phyloP scores from a whole-genome alignment of 768 basidiomycete species.

The Termitomyces sp. region DNA sequence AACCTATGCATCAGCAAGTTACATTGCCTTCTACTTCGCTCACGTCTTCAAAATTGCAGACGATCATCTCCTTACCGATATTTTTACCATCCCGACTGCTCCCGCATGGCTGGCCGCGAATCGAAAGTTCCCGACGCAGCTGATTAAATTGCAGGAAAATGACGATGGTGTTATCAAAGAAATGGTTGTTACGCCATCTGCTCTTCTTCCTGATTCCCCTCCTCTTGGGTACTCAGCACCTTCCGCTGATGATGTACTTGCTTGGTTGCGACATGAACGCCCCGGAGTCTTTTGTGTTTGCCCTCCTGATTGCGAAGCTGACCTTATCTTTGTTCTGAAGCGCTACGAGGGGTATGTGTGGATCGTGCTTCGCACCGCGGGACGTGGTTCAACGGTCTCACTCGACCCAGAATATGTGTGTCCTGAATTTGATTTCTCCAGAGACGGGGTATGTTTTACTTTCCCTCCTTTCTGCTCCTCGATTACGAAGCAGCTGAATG shows the following conservation, averaged over 20 bases:
- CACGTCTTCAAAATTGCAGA: neutral
- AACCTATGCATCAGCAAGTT: neutral
- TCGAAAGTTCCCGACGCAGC: neutral
- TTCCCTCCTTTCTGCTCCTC: no score
- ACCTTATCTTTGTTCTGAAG: neutral
- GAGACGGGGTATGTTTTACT: no score
- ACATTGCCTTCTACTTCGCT: neutral
- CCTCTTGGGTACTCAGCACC: constrained; percentile 4
- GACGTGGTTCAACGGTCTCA: neutral
- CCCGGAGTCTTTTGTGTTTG: constrained; percentile 1
- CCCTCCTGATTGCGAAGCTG: neutral
- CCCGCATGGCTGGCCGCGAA: neutral
- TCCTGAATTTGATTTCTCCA: no score
- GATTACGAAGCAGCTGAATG: neutral
- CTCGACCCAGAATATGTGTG: neutral
- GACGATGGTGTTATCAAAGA: neutral
- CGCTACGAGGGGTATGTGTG: neutral
- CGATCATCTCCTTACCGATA: neutral
- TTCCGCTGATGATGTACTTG: no score
- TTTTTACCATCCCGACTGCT: neutral
- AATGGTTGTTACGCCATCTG: neutral
- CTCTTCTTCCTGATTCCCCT: neutral
- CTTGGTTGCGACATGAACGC: constrained; percentile 2
- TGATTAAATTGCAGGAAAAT: neutral
- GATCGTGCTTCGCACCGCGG: neutral